Evolutionary conservation across 2,329 filamentous ascomycete genomes (phyloP).

Genomic region (Aureobasidium sp.): DNA sequence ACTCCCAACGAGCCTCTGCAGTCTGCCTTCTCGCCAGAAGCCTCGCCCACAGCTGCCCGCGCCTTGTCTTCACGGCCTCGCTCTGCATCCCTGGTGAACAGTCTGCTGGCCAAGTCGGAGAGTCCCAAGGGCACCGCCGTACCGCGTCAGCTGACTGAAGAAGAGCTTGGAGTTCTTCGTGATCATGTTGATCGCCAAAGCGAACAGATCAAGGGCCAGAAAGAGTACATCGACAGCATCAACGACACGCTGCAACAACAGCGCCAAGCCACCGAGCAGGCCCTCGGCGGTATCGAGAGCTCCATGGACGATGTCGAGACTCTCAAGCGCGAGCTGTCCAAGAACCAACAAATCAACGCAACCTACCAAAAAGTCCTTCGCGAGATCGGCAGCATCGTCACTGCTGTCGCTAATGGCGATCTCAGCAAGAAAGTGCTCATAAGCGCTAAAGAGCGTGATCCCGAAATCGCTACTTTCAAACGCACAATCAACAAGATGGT

Average conservation of each 20-base stretch:
- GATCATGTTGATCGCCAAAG: conserved; percentile 92
- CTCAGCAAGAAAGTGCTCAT: conserved; percentile 95
- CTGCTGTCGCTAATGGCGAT: conserved; percentile 89
- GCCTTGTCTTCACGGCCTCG: conserved; percentile 22
- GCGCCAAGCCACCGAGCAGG: conserved; percentile 73
- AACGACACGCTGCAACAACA: conserved; percentile 80
- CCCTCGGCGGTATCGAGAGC: conserved; percentile 72
- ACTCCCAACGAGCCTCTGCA: conserved; percentile 63
- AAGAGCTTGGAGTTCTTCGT: conserved; percentile 75
- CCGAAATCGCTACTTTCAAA: conserved; percentile 96
- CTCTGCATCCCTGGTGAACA: conserved; percentile 38
- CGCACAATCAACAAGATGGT: conserved; percentile 99
- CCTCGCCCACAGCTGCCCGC: conserved; percentile 29
- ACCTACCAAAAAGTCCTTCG: conserved; percentile 96
- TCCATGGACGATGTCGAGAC: conserved; percentile 78
- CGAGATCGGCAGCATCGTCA: conserved; percentile 96
- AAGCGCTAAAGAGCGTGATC: conserved; percentile 93
- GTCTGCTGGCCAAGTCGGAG: conserved; percentile 47
- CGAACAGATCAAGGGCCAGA: conserved; percentile 80
- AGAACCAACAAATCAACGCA: conserved; percentile 96
- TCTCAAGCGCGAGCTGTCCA: conserved; percentile 86
- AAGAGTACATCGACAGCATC: conserved; percentile 75
- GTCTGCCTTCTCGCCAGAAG: conserved; percentile 52
- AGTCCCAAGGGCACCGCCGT: conserved; percentile 37
- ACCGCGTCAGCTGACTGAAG: conserved; percentile 57